A percentile compares a stretch with the other conserved stretches of the same genome.
Conservation (phyloP, 2,329 filamentous ascomycete genomes). For the Knufia petricola region DNA sequence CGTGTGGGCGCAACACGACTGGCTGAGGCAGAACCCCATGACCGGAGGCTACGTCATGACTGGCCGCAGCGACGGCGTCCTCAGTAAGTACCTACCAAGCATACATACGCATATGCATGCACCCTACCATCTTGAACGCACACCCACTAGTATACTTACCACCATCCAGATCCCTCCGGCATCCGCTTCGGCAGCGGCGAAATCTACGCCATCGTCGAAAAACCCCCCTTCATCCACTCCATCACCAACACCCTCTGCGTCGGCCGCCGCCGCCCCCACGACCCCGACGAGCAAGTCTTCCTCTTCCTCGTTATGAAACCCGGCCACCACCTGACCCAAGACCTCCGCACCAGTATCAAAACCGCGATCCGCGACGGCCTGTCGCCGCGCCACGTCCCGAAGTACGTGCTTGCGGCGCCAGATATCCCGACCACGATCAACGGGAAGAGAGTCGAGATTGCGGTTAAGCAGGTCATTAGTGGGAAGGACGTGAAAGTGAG, state of each 20-base stretch:
- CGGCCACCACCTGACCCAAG: slow-evolving; percentile 21
- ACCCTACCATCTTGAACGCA: no score
- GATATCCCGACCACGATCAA: slow-evolving; percentile 38
- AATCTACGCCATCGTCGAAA: slow-evolving; percentile 63
- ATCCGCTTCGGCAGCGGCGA: slow-evolving; percentile 87
- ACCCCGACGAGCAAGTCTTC: slow-evolving; percentile 32
- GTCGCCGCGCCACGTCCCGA: slow-evolving; percentile 32
- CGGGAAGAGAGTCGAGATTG: slow-evolving; percentile 37
- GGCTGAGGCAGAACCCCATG: neutral
- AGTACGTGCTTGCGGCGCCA: slow-evolving; percentile 28
- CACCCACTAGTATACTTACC: no score
- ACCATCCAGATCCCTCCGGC: slow-evolving; percentile 61
- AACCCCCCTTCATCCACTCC: slow-evolving; percentile 22
- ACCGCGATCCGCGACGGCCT: slow-evolving; percentile 17
- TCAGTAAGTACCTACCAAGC: no score
- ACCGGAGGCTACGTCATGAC: slow-evolving; percentile 14
- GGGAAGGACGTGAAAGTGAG: no score
- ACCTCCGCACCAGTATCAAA: slow-evolving; percentile 12
- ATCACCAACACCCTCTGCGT: slow-evolving; percentile 32
- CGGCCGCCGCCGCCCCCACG: slow-evolving; percentile 27
- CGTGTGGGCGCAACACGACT: slow-evolving; percentile 11
- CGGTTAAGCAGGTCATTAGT: slow-evolving; percentile 29
- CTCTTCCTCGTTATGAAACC: slow-evolving; percentile 30
- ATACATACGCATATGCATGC: no score
- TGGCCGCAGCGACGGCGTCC: slow-evolving; percentile 31